Conservation (phyloP, 805 yeast species). For the Isabelozyma pseudorhagii region DNA sequence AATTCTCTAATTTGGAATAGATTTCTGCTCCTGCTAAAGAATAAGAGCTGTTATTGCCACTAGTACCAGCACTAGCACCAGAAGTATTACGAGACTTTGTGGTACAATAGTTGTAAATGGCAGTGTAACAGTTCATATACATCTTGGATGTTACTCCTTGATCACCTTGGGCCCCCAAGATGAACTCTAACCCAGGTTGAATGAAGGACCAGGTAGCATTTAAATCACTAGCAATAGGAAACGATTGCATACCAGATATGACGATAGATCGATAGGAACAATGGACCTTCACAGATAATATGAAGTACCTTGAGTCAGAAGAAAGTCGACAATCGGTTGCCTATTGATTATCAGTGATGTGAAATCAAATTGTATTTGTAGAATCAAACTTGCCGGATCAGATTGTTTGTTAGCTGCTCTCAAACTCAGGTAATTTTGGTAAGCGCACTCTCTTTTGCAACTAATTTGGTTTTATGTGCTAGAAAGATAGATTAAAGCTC, state of each 20-base stretch:
- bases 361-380: neutral
- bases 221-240: conserved; percentile 60
- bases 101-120: conserved; percentile 90
- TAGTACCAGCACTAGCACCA: conserved; percentile 6
- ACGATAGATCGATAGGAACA: neutral
- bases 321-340: too few species aligned
- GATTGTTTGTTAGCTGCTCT: neutral
- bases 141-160: conserved; percentile 62
- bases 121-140: conserved; percentile 90
- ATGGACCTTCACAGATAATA: neutral
- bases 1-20: conserved; percentile 66
- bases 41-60: conserved; percentile 25
- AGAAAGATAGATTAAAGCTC: too few species aligned
- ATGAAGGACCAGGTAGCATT: conserved; percentile 74
- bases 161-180: conserved; percentile 65
- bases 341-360: neutral
- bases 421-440: neutral
- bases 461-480: neutral
- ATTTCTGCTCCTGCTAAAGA: conserved; percentile 86
- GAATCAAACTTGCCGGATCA: neutral
- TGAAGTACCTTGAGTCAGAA: neutral
- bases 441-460: neutral
- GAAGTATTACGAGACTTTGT: conserved; percentile 60
- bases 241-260: conserved; percentile 5
- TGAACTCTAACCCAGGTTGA: conserved; percentile 70